phyloP scores from a whole-genome alignment of 805 yeast species.

The Myxozyma mucilagina region DNA sequence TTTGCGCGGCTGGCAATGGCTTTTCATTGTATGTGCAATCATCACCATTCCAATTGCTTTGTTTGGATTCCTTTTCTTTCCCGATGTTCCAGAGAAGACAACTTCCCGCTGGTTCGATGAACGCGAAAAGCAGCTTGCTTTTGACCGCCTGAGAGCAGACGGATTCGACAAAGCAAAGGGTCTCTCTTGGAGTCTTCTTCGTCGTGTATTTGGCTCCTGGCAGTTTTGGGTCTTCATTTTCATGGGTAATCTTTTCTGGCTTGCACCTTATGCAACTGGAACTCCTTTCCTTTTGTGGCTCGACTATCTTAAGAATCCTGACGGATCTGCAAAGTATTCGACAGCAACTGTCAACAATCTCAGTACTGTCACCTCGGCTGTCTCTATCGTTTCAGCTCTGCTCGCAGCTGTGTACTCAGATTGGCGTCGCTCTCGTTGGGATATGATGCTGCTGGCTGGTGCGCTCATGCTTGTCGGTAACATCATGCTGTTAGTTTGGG shows the following conservation, averaged over 20 bases:
- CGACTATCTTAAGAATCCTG: conserved; percentile 44
- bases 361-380: conserved; percentile 57
- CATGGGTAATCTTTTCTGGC: conserved; percentile 42
- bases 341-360: conserved; percentile 52
- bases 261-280: conserved; percentile 45
- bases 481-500: conserved; percentile 55
- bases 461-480: conserved; percentile 55
- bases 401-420: conserved; percentile 45
- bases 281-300: conserved; percentile 68
- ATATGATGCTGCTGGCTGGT: conserved; percentile 55
- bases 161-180: conserved; percentile 38
- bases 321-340: conserved; percentile 39
- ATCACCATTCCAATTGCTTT: conserved; percentile 60
- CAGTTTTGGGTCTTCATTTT: conserved; percentile 42
- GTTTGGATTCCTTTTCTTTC: conserved; percentile 55
- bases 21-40: conserved; percentile 65
- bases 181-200: conserved; percentile 42
- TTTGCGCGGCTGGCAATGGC: conserved; percentile 70
- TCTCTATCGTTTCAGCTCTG: conserved; percentile 51
- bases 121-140: conserved; percentile 56
- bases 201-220: conserved; percentile 55
- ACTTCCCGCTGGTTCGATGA: conserved; percentile 56
- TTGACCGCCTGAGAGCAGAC: conserved; percentile 46
- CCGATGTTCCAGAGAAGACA: conserved; percentile 65
- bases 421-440: conserved; percentile 54